Percentiles rank a stretch among this genome's conserved stretches.
These are phyloP conservation scores for Baudoinia panamericana DNA, from an alignment of 495 filamentous ascomycete genomes.

Conservation along the genomic window DNA sequence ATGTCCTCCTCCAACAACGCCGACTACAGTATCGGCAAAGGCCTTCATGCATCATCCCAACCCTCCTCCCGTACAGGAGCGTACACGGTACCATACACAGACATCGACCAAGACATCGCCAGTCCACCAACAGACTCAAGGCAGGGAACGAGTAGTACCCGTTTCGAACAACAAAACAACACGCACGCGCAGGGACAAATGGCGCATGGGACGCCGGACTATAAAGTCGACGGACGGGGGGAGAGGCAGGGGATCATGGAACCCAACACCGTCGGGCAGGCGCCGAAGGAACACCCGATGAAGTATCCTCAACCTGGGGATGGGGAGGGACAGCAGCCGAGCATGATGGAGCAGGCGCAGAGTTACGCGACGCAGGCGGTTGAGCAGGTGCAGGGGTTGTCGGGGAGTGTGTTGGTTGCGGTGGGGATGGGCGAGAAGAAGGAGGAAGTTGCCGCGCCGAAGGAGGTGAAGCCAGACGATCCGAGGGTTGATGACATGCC, in stretches of 20 bases:
- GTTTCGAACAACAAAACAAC: conserved; percentile 24
- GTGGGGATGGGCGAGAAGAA: conserved; percentile 15
- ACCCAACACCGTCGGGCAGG: conserved; percentile 31
- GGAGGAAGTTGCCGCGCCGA: conserved; percentile 13
- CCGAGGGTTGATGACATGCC: conserved; percentile 22
- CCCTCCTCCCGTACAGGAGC: background rate
- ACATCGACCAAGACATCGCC: background rate
- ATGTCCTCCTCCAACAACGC: background rate
- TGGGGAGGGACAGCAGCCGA: conserved; percentile 9
- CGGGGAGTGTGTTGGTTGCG: conserved; percentile 12
- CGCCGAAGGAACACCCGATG: conserved; percentile 26
- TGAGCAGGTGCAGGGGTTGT: conserved; percentile 15
- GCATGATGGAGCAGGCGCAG: conserved; percentile 26
- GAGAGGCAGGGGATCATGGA: conserved; percentile 30
- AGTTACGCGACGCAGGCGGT: conserved; percentile 15
- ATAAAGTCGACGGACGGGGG: conserved; percentile 24
- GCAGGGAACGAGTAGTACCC: conserved; percentile 25
- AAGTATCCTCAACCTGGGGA: conserved; percentile 9
- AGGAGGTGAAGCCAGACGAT: conserved; percentile 21
- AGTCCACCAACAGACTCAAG: conserved; percentile 9
- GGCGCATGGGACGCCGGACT: conserved; percentile 26
- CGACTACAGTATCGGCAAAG: background rate
- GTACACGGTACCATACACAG: conserved; percentile 9
- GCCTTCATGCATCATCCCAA: background rate
- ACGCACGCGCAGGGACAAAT: conserved; percentile 29